Percentiles rank a stretch among this genome's conserved stretches.
Conservation (phyloP, 805 yeast genomes). For the Schizosaccharomyces japonicus region DNA sequence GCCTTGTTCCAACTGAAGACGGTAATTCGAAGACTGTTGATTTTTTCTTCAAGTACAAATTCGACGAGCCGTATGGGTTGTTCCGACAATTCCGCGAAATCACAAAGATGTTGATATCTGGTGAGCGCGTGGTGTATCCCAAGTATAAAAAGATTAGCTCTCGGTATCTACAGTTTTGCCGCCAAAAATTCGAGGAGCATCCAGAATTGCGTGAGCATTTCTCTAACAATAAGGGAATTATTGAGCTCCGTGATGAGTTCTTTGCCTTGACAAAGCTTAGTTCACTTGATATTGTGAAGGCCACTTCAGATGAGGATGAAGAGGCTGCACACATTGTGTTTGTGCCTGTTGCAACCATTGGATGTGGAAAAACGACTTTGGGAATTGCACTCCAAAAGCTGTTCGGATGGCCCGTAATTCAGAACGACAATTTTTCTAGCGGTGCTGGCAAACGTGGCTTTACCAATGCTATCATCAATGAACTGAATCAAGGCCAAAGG, state of each 20-base stretch:
- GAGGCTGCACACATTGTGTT: slow-evolving; percentile 26
- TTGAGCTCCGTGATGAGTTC: slow-evolving; percentile 45
- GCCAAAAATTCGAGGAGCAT: slow-evolving; percentile 28
- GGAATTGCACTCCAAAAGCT: slow-evolving; percentile 33
- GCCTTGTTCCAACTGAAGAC: background rate
- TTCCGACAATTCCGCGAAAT: slow-evolving; percentile 80
- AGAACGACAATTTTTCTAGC: slow-evolving; percentile 48
- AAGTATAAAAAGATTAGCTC: slow-evolving; percentile 38
- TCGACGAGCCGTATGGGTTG: slow-evolving; percentile 81
- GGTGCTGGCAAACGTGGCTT: slow-evolving; percentile 11
- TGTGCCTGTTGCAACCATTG: slow-evolving; percentile 71
- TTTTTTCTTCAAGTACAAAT: slow-evolving; percentile 76
- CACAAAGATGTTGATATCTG: slow-evolving; percentile 32
- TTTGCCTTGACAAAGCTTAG: slow-evolving; percentile 28
- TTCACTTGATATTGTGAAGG: slow-evolving; percentile 30
- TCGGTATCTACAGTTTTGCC: slow-evolving; percentile 45
- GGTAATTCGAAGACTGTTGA: slow-evolving; percentile 15
- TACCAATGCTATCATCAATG: slow-evolving; percentile 12
- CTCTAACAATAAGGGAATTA: slow-evolving; percentile 41
- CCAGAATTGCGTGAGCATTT: slow-evolving; percentile 26
- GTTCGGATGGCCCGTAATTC: slow-evolving; percentile 51
- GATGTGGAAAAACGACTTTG: slow-evolving; percentile 85
- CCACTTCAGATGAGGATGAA: slow-evolving; percentile 15
- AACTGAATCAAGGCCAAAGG: slow-evolving; percentile 18
- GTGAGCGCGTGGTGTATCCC: slow-evolving; percentile 17